phyloP scores from a whole-genome alignment of 345 rosid species.

The Bruguiera sexangula region DNA sequence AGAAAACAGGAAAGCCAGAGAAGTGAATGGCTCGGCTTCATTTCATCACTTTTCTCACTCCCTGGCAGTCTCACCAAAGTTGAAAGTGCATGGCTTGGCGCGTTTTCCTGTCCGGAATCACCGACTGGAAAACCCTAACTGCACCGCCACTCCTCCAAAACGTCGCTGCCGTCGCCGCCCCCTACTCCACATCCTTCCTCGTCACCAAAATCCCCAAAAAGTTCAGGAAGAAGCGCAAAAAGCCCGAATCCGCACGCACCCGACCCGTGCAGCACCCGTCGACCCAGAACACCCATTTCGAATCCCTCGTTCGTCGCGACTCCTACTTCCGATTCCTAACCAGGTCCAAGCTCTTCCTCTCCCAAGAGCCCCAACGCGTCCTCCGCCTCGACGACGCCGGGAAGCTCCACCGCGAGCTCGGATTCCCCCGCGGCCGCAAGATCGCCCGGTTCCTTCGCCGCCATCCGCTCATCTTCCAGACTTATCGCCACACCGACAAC shows the following conservation, averaged over 20 bases:
- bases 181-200: conserved; percentile 79
- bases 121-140: conserved; percentile 27
- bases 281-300: conserved; percentile 45
- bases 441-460: conserved; percentile 49
- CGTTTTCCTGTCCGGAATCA: conserved; percentile 23
- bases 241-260: conserved; percentile 64
- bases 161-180: conserved; percentile 13
- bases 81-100: conserved; percentile 25
- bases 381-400: conserved; percentile 81
- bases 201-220: conserved; percentile 69
- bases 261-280: conserved; percentile 53
- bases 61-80: too few relatives aligned
- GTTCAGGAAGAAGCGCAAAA: conserved; percentile 43
- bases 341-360: conserved; percentile 57
- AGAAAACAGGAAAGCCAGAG: too few relatives aligned
- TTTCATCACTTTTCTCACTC: background rate
- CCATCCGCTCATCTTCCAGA: conserved; percentile 64
- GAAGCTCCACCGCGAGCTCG: conserved; percentile 75
- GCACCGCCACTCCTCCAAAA: conserved; percentile 13
- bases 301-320: conserved; percentile 59
- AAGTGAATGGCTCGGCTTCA: too few relatives aligned
- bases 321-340: conserved; percentile 62
- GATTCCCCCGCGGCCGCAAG: conserved; percentile 90
- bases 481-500: conserved; percentile 59
- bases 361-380: conserved; percentile 56